These are phyloP conservation scores for Hygrophoropsis aurantiaca DNA, from an alignment of 768 basidiomycete genomes.

Conservation along the genomic window DNA sequence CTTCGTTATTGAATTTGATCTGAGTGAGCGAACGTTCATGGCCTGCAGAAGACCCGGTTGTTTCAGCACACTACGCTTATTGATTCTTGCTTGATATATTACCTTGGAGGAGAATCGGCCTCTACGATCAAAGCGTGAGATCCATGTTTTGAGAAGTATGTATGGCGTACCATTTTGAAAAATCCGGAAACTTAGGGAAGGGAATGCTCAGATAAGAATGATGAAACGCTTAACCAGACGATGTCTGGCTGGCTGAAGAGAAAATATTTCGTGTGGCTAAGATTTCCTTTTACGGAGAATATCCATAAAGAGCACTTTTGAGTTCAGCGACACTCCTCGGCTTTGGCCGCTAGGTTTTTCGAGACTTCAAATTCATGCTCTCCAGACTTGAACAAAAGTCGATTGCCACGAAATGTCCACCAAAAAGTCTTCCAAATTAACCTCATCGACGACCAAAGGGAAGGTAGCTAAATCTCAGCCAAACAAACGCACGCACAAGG, in stretches of 20 bases:
- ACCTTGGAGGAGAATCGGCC: constrained; percentile 79
- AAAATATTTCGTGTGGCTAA: constrained; percentile 15
- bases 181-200: background rate
- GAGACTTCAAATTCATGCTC: too few relatives aligned
- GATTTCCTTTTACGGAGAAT: constrained; percentile 22
- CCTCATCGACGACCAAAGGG: constrained; percentile 13
- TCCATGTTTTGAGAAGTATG: background rate
- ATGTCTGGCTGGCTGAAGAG: background rate
- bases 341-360: too few relatives aligned
- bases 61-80: constrained; percentile 5
- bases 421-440: too few relatives aligned
- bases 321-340: constrained; percentile 10
- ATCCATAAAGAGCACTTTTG: background rate
- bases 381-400: too few relatives aligned
- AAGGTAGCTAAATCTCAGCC: background rate
- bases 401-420: too few relatives aligned
- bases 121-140: constrained; percentile 34
- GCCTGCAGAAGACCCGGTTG: constrained; percentile 46
- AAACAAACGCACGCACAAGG: background rate
- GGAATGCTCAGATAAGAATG: constrained; percentile 13
- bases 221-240: background rate
- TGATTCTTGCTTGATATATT: constrained; percentile 5
- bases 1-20: constrained; percentile 96
- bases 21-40: constrained; percentile 97
- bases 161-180: constrained; percentile 2